Conservation (phyloP, 1,284 basidiomycete species). For the Sporisorium graminicola region DNA sequence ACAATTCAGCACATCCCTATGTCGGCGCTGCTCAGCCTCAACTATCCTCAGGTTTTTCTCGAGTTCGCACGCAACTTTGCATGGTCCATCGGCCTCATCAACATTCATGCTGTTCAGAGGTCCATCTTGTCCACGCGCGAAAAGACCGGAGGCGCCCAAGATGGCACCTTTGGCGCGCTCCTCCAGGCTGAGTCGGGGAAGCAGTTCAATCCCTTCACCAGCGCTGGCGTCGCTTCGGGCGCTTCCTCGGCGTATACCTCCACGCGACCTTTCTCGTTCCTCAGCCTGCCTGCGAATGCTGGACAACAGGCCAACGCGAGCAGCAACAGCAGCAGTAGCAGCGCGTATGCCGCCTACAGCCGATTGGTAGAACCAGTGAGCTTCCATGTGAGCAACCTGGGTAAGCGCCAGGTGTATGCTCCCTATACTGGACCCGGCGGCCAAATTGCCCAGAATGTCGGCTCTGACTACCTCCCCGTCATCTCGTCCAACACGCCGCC, state of each 20-base stretch:
- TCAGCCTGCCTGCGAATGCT: conserved; percentile 12
- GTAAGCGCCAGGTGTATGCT: conserved; percentile 60
- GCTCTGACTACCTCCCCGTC: conserved; percentile 47
- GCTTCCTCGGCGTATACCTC: conserved; percentile 25
- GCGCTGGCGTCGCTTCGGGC: conserved; percentile 14
- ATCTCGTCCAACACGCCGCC: conserved; percentile 38
- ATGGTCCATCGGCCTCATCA: conserved; percentile 88
- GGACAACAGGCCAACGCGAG: conserved; percentile 4
- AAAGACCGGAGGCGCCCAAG: conserved; percentile 81
- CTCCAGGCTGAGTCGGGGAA: conserved; percentile 52
- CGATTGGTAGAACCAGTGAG: conserved; percentile 23
- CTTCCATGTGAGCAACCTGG: conserved; percentile 35
- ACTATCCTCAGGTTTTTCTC: conserved; percentile 86
- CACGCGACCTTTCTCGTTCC: conserved; percentile 18
- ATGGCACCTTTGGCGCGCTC: conserved; percentile 47
- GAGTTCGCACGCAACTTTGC: conserved; percentile 86
- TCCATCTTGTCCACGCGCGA: conserved; percentile 85
- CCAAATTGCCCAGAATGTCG: conserved; percentile 35
- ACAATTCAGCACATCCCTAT: conserved; percentile 85
- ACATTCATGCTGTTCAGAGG: conserved; percentile 77
- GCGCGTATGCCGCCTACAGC: conserved; percentile 25
- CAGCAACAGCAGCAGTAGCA: conserved; percentile 4
- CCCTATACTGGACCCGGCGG: conserved; percentile 66
- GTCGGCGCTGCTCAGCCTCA: conserved; percentile 82
- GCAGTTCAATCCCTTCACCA: conserved; percentile 56